These are phyloP conservation scores for Amanita subjunquillea DNA, from an alignment of 768 basidiomycete genomes.

Conservation along the genomic window DNA sequence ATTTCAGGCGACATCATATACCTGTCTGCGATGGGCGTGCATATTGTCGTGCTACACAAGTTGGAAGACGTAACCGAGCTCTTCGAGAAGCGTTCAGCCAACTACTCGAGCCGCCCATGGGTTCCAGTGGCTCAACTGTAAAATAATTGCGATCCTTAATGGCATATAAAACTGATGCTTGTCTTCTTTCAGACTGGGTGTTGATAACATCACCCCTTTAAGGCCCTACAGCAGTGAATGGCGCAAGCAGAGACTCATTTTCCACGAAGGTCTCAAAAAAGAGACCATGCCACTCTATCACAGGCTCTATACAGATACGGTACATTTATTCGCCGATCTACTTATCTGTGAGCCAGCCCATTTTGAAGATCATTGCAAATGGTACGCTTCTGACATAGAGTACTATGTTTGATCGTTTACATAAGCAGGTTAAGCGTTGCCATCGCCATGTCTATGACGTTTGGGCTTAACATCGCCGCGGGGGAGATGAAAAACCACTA, in stretches of 20 bases:
- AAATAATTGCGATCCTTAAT: too few relatives aligned
- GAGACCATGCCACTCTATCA: not conserved
- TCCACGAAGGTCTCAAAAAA: not conserved
- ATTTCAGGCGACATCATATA: conserved; percentile 1
- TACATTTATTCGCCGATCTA: not conserved
- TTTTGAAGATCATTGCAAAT: not conserved
- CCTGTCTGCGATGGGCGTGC: not conserved
- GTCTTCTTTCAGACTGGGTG: not conserved
- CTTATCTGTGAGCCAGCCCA: not conserved
- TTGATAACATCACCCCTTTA: not conserved
- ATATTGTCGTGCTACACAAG: not conserved
- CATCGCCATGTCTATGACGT: not conserved
- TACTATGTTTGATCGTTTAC: not conserved
- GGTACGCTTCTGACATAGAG: not conserved
- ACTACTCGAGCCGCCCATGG: not conserved
- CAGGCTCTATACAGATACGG: not conserved
- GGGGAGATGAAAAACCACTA: not conserved
- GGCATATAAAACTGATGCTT: too few relatives aligned
- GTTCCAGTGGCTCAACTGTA: not conserved
- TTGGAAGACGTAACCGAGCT: not conserved
- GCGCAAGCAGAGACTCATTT: not conserved
- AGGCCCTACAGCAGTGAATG: not conserved
- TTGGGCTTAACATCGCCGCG: not conserved
- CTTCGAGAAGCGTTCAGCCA: not conserved
- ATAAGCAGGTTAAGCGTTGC: not conserved